Base-by-base conservation (phyloP, 2,329 filamentous ascomycete species). In the Epichloe elymi region DNA sequence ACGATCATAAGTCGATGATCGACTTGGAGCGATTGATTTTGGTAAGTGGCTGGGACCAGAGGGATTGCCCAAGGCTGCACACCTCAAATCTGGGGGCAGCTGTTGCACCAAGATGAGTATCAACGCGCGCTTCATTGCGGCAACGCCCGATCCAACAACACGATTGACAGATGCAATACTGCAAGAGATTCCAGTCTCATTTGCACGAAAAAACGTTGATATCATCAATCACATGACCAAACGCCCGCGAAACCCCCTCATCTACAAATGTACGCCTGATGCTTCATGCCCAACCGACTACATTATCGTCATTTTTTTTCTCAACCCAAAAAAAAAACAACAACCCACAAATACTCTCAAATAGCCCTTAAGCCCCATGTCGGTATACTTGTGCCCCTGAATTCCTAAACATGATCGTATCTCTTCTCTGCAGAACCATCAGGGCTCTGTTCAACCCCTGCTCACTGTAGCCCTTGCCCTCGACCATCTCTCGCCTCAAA, bases 401-500 rank as follows among this genome's bases (percentile, higher is more conserved):
- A 59, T 86, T 84, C 53, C 87, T 74, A 66, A 90, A 86, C 67
- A 87, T 84, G 60, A 93, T 83, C 2, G 87, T 95, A 60, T 96
- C 91, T 58, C 89, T 79, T 61, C 90, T 76, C 66, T 94, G 88
- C 68, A 98, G 69, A 15, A 97, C 79, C 71, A 91, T 82, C 59
- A 98, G 66, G 0, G 91, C 88, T 59, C 91, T 74, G 57, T 90
- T 90, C 33, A 98, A 74, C 15, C 83, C 83, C 64, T 88, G 84
- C 68, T 97, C 93, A 56, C 80, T 88, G 68, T 91, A 97, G 0
- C 88, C 88, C 66, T 90, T 88, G 14, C 85, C 84, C 61, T 95
- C 89, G 5, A 95, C 88, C 74, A 98, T 90, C 66, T 98, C 93
- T 44, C 88, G 79, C 55, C 86, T 80, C 57, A 98, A 70, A 2